A percentile compares a stretch with the other conserved stretches of the same genome.
Evolutionary conservation across 352 stramenopile species (phyloP).

Genomic region (Phytopythium litorale): DNA sequence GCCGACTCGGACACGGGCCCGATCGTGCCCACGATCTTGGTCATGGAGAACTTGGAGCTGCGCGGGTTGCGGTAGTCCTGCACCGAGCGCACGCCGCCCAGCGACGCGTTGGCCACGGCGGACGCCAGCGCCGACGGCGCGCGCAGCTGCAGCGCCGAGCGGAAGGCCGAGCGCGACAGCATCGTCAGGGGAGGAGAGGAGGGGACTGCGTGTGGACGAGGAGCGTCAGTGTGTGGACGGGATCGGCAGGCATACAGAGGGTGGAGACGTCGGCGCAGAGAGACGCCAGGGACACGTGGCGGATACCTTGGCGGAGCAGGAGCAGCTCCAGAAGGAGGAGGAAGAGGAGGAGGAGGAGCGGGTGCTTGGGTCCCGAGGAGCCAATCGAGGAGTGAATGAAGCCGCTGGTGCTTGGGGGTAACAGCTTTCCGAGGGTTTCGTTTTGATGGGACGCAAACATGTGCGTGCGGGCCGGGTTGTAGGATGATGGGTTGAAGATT

Average conservation of each 20-base stretch:
- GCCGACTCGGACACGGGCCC: conserved; percentile 80
- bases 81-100: conserved; percentile 12
- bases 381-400: too few relatives aligned
- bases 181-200: neutral
- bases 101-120: conserved; percentile 14
- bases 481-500: too few relatives aligned
- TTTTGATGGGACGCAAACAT: too few relatives aligned
- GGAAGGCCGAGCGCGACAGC: conserved; percentile 4
- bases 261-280: neutral
- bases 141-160: conserved; percentile 6
- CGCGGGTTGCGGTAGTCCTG: conserved; percentile 75
- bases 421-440: too few relatives aligned
- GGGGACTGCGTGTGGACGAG: neutral
- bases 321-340: too few relatives aligned
- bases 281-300: too few relatives aligned
- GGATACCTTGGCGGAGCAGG: too few relatives aligned
- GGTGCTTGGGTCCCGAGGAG: too few relatives aligned
- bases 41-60: conserved; percentile 86
- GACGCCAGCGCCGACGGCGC: conserved; percentile 17
- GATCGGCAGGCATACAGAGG: neutral
- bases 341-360: too few relatives aligned
- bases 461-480: neutral
- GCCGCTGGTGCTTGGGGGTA: too few relatives aligned
- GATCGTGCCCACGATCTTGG: conserved; percentile 93
- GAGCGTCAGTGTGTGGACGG: neutral